A percentile compares a stretch with the other conserved stretches of the same genome.
Conservation (phyloP, 805 yeast genomes). For the Dipodascus albidus region DNA sequence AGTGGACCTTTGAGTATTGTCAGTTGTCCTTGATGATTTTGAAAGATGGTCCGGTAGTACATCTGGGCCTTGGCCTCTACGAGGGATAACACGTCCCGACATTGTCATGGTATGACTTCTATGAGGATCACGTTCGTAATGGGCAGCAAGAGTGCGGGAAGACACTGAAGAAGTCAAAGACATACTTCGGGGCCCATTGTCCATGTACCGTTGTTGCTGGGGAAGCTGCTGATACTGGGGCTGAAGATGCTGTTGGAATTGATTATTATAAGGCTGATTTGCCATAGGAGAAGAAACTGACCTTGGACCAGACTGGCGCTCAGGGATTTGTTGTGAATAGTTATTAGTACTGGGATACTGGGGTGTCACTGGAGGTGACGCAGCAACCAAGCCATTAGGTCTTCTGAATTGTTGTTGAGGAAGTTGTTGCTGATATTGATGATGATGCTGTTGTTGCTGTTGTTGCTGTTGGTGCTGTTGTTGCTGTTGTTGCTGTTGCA, state of each 20-base stretch:
- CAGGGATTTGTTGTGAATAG: constrained; percentile 3
- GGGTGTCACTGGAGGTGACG: constrained; percentile 6
- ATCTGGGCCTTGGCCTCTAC: constrained; percentile 10
- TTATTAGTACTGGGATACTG: constrained; percentile 3
- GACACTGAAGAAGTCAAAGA: constrained; percentile 8
- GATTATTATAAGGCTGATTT: not conserved
- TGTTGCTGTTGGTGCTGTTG: not conserved
- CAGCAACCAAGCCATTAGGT: constrained; percentile 3
- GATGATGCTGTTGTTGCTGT: constrained; percentile 2
- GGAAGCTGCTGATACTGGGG: constrained; percentile 6
- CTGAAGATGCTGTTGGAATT: constrained; percentile 3
- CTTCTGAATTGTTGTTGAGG: constrained; percentile 4
- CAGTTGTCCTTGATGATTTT: not conserved
- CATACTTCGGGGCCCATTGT: constrained; percentile 9
- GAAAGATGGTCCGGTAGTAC: not conserved
- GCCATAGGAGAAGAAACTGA: not conserved
- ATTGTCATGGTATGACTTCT: constrained; percentile 12
- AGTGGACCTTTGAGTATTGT: constrained; percentile 10
- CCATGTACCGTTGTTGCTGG: not conserved
- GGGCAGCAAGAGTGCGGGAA: not conserved
- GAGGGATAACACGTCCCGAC: constrained; percentile 18
- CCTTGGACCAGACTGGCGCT: not conserved
- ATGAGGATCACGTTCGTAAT: not conserved
- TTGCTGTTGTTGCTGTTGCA: not conserved
- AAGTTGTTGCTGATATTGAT: not conserved